phyloP scores from a whole-genome alignment of 768 basidiomycete genomes.

The Lentinula raphanica region DNA sequence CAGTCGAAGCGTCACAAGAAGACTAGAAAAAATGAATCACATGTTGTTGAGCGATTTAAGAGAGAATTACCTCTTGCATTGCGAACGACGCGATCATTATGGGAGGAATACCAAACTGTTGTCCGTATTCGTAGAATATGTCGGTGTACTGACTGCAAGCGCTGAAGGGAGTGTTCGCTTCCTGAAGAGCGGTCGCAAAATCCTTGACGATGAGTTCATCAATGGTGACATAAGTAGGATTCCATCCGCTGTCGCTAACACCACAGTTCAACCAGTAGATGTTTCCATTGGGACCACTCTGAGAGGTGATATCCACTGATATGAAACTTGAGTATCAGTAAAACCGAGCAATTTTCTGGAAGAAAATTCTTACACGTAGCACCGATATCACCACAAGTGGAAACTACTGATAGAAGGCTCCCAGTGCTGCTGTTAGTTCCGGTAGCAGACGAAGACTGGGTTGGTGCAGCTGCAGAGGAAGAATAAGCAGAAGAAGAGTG shows the following conservation, averaged over 20 bases:
- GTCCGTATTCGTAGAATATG: slow-evolving; percentile 57
- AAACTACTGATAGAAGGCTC: slow-evolving; percentile 3
- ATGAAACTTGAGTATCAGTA: too few species aligned
- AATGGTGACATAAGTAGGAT: slow-evolving; percentile 56
- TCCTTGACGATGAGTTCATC: slow-evolving; percentile 44
- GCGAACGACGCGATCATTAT: slow-evolving; percentile 83
- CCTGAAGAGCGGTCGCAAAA: slow-evolving; percentile 43
- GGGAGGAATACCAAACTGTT: slow-evolving; percentile 49
- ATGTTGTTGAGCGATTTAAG: too few species aligned
- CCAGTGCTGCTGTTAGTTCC: background rate
- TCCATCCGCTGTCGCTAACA: slow-evolving; percentile 60
- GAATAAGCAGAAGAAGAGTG: slow-evolving; percentile 1
- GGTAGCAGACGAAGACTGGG: background rate
- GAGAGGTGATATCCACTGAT: slow-evolving; percentile 42
- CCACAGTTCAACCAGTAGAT: slow-evolving; percentile 81
- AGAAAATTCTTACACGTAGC: slow-evolving; percentile 38
- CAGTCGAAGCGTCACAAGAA: slow-evolving; percentile 57
- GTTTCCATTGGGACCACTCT: slow-evolving; percentile 64
- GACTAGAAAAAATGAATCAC: slow-evolving; percentile 21
- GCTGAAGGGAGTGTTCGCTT: slow-evolving; percentile 48
- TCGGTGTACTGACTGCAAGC: slow-evolving; percentile 46
- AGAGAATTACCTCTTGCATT: slow-evolving; percentile 66
- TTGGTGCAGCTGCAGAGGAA: too few species aligned
- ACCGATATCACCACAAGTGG: slow-evolving; percentile 42
- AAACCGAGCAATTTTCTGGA: background rate